Conservation (phyloP, 2,329 filamentous ascomycete genomes). For the Fusarium proliferatum region DNA sequence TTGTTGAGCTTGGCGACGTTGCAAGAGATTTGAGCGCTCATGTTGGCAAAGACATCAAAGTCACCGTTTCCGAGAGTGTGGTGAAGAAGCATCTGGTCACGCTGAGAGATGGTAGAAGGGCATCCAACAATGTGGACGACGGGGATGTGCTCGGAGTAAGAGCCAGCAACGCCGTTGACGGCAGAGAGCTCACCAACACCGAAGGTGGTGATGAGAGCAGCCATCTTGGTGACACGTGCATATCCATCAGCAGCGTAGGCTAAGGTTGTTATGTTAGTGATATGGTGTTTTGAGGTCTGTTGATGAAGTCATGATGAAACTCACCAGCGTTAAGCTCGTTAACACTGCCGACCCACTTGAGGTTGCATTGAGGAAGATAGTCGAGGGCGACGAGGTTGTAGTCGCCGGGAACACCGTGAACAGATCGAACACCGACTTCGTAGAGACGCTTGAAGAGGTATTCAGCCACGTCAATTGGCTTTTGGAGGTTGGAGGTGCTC, state of each 20-base stretch:
- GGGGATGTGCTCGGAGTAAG: conserved; percentile 77
- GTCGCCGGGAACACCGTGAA: conserved; percentile 78
- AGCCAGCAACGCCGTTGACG: conserved; percentile 78
- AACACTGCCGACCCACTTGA: conserved; percentile 75
- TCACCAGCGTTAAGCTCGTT: conserved; percentile 79
- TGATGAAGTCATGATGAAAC: conserved; percentile 41
- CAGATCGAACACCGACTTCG: conserved; percentile 71
- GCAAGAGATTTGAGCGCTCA: conserved; percentile 78
- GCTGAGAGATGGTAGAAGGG: conserved; percentile 61
- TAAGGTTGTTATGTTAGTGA: conserved; percentile 44
- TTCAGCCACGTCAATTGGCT: conserved; percentile 70
- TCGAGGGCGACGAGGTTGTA: conserved; percentile 78
- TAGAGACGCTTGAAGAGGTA: conserved; percentile 74
- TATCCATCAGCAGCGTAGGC: conserved; percentile 86
- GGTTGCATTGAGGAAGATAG: conserved; percentile 67
- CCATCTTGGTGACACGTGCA: conserved; percentile 76
- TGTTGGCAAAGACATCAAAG: conserved; percentile 84
- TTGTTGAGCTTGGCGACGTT: conserved; percentile 77
- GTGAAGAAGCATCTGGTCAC: conserved; percentile 64
- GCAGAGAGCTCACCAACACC: conserved; percentile 81
- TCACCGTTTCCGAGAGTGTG: conserved; percentile 82
- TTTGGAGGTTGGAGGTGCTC: conserved; percentile 51
- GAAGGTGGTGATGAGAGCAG: conserved; percentile 79
- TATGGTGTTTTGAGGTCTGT: not conserved
- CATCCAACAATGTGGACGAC: conserved; percentile 75